Base-by-base conservation (phyloP, 179 eudicot genomes). In the Spergularia azorica region DNA sequence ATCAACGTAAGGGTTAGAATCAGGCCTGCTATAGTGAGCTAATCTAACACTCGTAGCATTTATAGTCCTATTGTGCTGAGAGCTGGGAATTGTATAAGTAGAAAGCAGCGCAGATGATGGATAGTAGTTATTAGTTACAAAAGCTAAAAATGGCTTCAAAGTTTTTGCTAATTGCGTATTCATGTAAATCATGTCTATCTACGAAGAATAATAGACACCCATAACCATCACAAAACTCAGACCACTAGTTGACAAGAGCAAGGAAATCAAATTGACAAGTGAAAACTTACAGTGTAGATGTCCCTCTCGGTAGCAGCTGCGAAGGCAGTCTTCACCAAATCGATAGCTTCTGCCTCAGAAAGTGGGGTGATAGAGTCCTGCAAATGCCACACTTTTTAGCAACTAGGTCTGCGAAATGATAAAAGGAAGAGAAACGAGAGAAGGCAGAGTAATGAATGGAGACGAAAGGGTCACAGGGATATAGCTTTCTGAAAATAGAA, bases 241-340 rank as follows among this genome's bases (percentile, higher is more conserved):
- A 14, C 38, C 64, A 46, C 41, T 70, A 51, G 75, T 11, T 20
- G 4, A 51, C 10, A 14, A 82, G 15, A 39, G 55, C 39, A 79
- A 76, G 26, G 3, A 65, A 18, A 54, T 9, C 15, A 57, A 48
- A 50, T 9, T 15, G 56, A 68, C 8, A 46, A 41, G n/a, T 63
- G 67, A 75, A 67, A 75, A 84, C 96, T 90, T 79, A 94, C 98
- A 70, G 98, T 94, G 79, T 92, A 92, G 69, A 92, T 94, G 80
- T 94, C 98, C 85, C 98, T 94, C 83, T 94, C 97, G 55, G 97
- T 87, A 76, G 98, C 98, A 72, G 98, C 89, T 72, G 97, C 94
- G 84, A 92, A 94, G 78, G 94, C 93, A 72, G 97, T 94, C 82
- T 88, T 92, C 75, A 94, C 97, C 86, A 94, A 86, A 86, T 94